These are phyloP conservation scores for Podila minutissima DNA, from an alignment of 192 early-diverging fungal species.

Conservation along the genomic window DNA sequence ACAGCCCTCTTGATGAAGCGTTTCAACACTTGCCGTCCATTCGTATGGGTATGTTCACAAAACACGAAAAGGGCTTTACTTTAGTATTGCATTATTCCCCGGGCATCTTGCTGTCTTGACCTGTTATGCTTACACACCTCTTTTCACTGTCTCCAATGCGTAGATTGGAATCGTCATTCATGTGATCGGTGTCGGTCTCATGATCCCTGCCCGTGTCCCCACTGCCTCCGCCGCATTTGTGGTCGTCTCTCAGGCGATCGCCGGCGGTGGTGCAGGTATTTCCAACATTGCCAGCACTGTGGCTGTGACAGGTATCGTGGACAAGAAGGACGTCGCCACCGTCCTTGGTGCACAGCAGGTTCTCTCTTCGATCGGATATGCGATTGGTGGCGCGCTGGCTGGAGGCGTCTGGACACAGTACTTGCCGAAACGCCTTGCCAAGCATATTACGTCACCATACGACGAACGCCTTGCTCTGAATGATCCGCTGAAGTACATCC, in stretches of 20 bases:
- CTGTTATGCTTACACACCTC: background rate
- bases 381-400: conserved; percentile 3
- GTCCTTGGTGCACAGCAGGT: conserved; percentile 15
- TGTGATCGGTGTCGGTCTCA: conserved; percentile 13
- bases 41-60: conserved; percentile 3
- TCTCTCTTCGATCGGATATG: conserved; percentile 14
- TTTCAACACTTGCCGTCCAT: conserved; percentile 15
- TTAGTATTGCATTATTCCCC: background rate
- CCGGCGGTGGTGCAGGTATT: conserved; percentile 11
- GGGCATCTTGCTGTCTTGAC: background rate
- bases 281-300: conserved; percentile 13
- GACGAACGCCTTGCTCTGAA: background rate
- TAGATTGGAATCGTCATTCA: conserved; percentile 12
- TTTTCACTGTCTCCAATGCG: background rate
- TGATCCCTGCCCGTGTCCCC: conserved; percentile 12
- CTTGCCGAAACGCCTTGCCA: background rate
- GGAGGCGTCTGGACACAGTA: conserved; percentile 4
- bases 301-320: conserved; percentile 9
- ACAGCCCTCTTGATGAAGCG: conserved; percentile 17
- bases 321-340: conserved; percentile 11
- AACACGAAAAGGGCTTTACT: background rate
- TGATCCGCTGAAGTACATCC: background rate
- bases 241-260: conserved; percentile 15
- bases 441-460: conserved; percentile 1
- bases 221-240: conserved; percentile 8